A percentile compares a stretch with the other conserved stretches of the same genome.
Evolutionary conservation across 768 basidiomycete species (phyloP).

Genomic region (Amanita pallidorosea): DNA sequence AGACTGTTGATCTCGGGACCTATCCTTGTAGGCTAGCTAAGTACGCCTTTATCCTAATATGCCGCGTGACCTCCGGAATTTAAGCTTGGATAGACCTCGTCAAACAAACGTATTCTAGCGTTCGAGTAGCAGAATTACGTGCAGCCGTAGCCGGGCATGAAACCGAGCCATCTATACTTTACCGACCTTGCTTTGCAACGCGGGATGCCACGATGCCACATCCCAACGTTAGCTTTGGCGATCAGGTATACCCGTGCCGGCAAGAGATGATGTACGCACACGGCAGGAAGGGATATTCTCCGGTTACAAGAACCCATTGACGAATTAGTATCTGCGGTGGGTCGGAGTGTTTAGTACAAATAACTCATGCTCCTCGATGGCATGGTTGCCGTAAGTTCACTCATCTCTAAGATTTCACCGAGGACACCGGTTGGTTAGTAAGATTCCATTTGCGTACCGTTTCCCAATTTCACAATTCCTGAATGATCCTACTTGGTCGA

Average conservation of each 20-base stretch:
- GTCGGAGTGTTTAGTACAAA: background rate
- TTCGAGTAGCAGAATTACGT: background rate
- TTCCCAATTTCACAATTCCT: background rate
- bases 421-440: background rate
- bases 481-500: no score
- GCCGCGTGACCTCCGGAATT: background rate
- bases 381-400: background rate
- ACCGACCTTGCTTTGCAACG: no score
- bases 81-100: constrained; percentile 1
- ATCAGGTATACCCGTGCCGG: no score
- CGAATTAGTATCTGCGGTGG: background rate
- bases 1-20: background rate
- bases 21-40: background rate
- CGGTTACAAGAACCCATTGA: background rate
- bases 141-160: background rate
- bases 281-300: background rate
- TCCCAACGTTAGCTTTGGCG: background rate
- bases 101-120: background rate
- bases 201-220: no score
- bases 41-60: background rate
- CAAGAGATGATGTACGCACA: background rate
- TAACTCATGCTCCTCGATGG: no score
- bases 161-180: background rate
- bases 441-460: background rate
- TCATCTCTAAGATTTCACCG: background rate